Conservation (phyloP, 1,139 yeast genomes). For the Nakaseomyces sp. region DNA sequence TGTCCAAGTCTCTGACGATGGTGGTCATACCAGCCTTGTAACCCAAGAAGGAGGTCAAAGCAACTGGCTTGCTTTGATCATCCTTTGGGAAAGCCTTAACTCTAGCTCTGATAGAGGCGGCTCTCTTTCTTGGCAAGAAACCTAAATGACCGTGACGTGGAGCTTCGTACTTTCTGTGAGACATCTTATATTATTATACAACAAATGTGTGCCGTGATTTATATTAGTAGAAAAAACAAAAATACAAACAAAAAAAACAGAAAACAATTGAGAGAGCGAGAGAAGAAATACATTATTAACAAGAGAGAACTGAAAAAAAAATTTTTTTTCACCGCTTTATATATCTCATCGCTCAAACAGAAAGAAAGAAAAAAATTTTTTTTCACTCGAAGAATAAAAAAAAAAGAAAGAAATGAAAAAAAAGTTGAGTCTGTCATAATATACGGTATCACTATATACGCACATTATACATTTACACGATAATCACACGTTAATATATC, state of each 20-base stretch:
- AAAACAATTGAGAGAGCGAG: background rate
- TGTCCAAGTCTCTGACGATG: slow-evolving; percentile 98
- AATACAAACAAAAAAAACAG: background rate
- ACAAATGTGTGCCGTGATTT: slow-evolving; percentile 2
- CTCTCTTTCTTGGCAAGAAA: slow-evolving; percentile 99
- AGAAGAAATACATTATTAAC: too few relatives aligned
- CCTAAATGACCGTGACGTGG: slow-evolving; percentile 99
- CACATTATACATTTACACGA: too few relatives aligned
- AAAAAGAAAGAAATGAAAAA: background rate
- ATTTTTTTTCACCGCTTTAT: background rate
- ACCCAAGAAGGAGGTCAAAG: slow-evolving; percentile 98
- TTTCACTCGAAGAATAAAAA: background rate
- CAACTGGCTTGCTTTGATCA: slow-evolving; percentile 96
- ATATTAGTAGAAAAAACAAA: background rate
- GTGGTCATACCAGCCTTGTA: slow-evolving; percentile 99
- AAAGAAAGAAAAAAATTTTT: background rate
- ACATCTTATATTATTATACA: slow-evolving; percentile 44
- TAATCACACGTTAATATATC: too few relatives aligned
- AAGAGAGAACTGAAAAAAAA: slow-evolving; percentile 2
- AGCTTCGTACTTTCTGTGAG: slow-evolving; percentile 99
- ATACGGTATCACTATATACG: background rate
- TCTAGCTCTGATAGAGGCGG: slow-evolving; percentile 97
- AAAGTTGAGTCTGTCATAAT: background rate
- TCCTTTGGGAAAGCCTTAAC: slow-evolving; percentile 99
- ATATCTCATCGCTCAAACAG: too few relatives aligned